These are phyloP conservation scores for Ceratocystis papillata DNA, from an alignment of 2,329 filamentous ascomycete species.

Conservation along the genomic window DNA sequence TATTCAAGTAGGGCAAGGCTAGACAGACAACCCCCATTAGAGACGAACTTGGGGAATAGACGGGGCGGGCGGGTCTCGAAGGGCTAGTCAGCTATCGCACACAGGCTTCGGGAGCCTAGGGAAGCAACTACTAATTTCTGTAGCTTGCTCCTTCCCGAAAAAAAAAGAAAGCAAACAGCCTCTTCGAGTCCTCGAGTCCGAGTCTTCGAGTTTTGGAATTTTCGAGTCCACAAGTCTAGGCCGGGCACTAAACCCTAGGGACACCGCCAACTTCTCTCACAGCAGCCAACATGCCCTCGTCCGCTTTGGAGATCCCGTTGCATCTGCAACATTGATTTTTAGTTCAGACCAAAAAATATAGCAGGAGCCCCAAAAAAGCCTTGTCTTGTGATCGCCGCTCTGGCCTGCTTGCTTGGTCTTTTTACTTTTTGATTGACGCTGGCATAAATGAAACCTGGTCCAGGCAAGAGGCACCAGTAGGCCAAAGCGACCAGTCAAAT, in stretches of 20 bases:
- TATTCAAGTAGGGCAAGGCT: not conserved
- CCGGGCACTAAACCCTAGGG: not conserved
- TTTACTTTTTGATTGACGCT: not conserved
- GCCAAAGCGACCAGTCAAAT: slow-evolving; percentile 1
- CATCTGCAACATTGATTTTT: not conserved
- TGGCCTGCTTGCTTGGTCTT: not conserved
- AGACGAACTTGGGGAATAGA: too few species aligned
- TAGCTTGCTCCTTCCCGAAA: not conserved
- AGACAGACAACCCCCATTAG: too few species aligned
- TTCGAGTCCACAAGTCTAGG: not conserved
- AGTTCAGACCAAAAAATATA: slow-evolving; percentile 3
- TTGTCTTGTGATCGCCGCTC: slow-evolving; percentile 11
- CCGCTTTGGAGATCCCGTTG: not conserved
- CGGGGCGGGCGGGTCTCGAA: too few species aligned
- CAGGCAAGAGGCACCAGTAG: not conserved
- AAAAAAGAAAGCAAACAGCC: not conserved
- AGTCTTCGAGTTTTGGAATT: too few species aligned
- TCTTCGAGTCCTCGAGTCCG: not conserved
- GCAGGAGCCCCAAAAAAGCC: not conserved
- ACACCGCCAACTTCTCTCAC: not conserved
- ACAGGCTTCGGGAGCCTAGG: not conserved
- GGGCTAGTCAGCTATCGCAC: not conserved
- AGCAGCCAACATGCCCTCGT: too few species aligned
- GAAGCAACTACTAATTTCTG: not conserved
- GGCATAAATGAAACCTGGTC: slow-evolving; percentile 3